phyloP scores from a whole-genome alignment of 1,284 basidiomycete species.

The Kalmanozyma brasiliensis region DNA sequence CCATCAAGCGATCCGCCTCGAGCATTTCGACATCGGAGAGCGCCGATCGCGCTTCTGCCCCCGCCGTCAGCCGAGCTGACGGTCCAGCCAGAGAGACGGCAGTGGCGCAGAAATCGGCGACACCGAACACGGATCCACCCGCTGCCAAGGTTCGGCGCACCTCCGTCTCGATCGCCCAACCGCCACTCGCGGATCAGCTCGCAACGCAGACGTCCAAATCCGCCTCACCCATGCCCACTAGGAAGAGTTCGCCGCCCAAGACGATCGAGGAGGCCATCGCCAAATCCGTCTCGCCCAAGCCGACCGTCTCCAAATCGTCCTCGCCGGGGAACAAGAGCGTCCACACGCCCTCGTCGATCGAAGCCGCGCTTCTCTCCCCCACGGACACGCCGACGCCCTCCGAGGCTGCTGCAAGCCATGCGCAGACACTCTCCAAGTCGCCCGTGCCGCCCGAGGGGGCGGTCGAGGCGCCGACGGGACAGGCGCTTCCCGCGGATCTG shows the following conservation, averaged over 20 bases:
- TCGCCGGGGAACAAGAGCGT: constrained; percentile 13
- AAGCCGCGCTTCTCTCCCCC: constrained; percentile 32
- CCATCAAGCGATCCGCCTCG: constrained; percentile 22
- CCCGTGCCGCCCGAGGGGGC: constrained; percentile 21
- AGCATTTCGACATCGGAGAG: constrained; percentile 8
- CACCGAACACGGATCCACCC: constrained; percentile 9
- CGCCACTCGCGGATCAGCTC: constrained; percentile 7
- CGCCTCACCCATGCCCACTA: not conserved
- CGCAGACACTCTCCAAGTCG: constrained; percentile 19
- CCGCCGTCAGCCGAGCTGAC: constrained; percentile 2
- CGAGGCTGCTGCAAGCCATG: constrained; percentile 33
- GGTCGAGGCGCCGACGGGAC: constrained; percentile 34
- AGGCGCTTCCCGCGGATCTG: constrained; percentile 29
- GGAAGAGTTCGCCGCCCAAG: constrained; percentile 2
- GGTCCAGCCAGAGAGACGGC: constrained; percentile 8
- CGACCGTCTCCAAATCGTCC: constrained; percentile 12
- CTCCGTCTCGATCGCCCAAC: constrained; percentile 19
- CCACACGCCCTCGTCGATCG: constrained; percentile 29
- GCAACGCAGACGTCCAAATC: not conserved
- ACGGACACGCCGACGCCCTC: constrained; percentile 39
- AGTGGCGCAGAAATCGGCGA: constrained; percentile 11
- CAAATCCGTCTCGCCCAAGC: not conserved
- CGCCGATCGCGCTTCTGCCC: constrained; percentile 3
- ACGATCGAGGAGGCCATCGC: constrained; percentile 16
- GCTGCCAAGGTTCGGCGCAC: constrained; percentile 37